Evolutionary conservation across 306 rosid genomes (phyloP).

Genomic region (Medicago truncatula): MtrunA17r5.0-ANR NC_053049.1:40196001-40196500

Average conservation of each 20-base stretch:
- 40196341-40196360: constrained; percentile 66
- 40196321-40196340: constrained; percentile 60
- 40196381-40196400: constrained; percentile 58
- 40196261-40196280: constrained; percentile 83
- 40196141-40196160: constrained; percentile 53
- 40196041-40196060: constrained; percentile 47
- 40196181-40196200: constrained; percentile 81
- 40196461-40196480: constrained; percentile 71
- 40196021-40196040: constrained; percentile 51
- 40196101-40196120: constrained; percentile 87
- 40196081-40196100: constrained; percentile 80
- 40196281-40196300: constrained; percentile 97
- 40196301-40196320: constrained; percentile 76
- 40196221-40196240: constrained; percentile 80
- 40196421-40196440: constrained; percentile 37
- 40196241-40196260: constrained; percentile 73
- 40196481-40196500: constrained; percentile 70
- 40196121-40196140: constrained; percentile 74
- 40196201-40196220: constrained; percentile 76
- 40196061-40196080: constrained; percentile 42
- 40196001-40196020: constrained; percentile 85
- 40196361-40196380: constrained; percentile 51
- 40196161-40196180: constrained; percentile 79
- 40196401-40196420: constrained; percentile 63
- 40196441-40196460: constrained; percentile 47